Conservation (phyloP, 2,329 filamentous ascomycete species). For the Xylogone sp. region DNA sequence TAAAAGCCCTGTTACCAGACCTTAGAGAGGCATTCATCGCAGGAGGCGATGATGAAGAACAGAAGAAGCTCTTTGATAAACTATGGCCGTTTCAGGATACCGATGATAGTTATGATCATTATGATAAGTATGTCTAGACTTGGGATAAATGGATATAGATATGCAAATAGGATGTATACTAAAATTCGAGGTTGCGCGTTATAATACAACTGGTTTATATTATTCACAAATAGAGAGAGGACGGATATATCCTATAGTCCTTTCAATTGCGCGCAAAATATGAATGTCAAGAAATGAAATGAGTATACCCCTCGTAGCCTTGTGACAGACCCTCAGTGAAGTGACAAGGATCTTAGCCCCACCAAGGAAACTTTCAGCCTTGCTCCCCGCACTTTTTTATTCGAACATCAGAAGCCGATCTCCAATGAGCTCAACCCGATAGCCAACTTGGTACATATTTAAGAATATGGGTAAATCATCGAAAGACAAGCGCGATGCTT, state of each 20-base stretch:
- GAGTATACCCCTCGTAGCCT: neutral
- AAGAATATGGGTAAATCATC: constrained; percentile 88
- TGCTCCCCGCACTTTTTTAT: neutral
- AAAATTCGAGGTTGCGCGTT: too few species aligned
- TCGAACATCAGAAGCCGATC: neutral
- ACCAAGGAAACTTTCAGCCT: neutral
- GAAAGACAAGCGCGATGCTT: constrained; percentile 97
- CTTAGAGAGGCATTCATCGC: constrained; percentile 6
- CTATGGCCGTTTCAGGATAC: constrained; percentile 9
- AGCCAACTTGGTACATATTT: neutral
- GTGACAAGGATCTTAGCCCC: neutral
- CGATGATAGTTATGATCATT: neutral
- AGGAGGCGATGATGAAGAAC: constrained; percentile 7
- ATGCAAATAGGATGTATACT: too few species aligned
- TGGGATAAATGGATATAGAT: too few species aligned
- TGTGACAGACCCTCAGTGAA: neutral
- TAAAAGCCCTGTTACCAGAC: constrained; percentile 3
- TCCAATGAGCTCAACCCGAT: neutral
- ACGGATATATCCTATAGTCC: too few species aligned
- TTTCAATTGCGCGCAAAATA: too few species aligned
- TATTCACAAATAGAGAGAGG: too few species aligned
- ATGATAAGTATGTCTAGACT: too few species aligned
- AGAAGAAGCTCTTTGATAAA: constrained; percentile 3
- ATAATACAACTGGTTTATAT: too few species aligned
- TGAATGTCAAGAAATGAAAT: too few species aligned